Evolutionary conservation across 2,329 filamentous ascomycete species (phyloP), one percentile per base, ranked within the genome.

Genomic region (Fusarium scirpi): DNA sequence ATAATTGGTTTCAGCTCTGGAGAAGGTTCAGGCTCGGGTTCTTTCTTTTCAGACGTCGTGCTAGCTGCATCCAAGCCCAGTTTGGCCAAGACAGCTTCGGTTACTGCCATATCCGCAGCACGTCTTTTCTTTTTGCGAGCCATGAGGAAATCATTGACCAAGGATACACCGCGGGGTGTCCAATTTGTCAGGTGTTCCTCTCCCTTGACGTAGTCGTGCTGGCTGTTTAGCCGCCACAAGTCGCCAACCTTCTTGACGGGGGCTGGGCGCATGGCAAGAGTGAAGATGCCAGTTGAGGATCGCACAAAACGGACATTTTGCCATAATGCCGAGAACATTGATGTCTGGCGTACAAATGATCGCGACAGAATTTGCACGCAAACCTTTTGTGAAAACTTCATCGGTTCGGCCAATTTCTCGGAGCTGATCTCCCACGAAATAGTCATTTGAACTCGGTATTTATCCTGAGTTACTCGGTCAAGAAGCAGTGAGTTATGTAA

Each of bases 151-250:
- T 99, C 96, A 62, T 90, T 89, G n/a, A 99, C 91, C 1, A 99
- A 83, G 0, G 94, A 97, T 5, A 98, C 92, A 38, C 96, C 94
- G 44, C 96, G 89, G 3, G 96, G 95, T 10, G 91, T 90, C 96
- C 96, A 99, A 60, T 90, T 90, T 4, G 86, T 90, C 41, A 99
- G 84, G 51, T 91, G 87, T 79, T 99, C 96, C 80, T 99, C 94
- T 58, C 96, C 96, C 79, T 97, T 98, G 74, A 99, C 93, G 77
- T 98, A 98, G 78, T 97, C 94, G 75, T 97, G 92, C 64, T 93
- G 91, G 18, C 94, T 98, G 79, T 94, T 97, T 90, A 98, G 94
- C 58, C 96, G 90, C 96, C 96, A 99, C 15, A 99, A 85, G 78
- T 99, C 96, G 5, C 94, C 94, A 1, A 94, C 93, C 48, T 93